Base-by-base conservation (phyloP, 768 basidiomycete genomes). In the Podaxis rugospora region DNA sequence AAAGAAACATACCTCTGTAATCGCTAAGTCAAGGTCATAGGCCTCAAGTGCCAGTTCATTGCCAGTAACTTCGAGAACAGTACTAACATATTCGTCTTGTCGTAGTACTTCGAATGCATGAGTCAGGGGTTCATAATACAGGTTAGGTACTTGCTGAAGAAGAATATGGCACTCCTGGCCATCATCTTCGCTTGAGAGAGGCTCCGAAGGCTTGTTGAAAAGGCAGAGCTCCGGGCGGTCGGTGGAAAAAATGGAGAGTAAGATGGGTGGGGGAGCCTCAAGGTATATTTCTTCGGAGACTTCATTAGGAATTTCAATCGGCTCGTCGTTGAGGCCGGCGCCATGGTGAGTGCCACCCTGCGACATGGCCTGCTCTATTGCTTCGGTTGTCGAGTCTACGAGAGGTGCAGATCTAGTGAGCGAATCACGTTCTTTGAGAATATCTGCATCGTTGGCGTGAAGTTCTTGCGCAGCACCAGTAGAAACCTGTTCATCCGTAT, bases 81-180 rank as follows among this genome's bases (percentile, higher is more conserved):
- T 71, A 51, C 76, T 73, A 32, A 90, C 67, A 57, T 75, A 69
- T 51, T 83, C 80, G 59, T 91, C 88, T 66, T 82, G 79, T 32
- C 89, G 87, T 46, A 93, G 73, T 59, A 86, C 87, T 58, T 87
- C 87, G 66, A 92, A 92, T 18, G 92, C 82, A 59, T 73, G 77
- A 46, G 80, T 82, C 50, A 93, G 68, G 28, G 90, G 85, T 69
- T 92, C 90, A 66, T 92, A 92, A 70, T 90, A 93, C 5, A 92
- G 75, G 3, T 84, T 88, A 2, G 90, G 89, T 16, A 75, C 79
- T 60, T 84, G 75, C 50, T 83, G 80, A 61, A 93, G 78, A 51
- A 92, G 73, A 5, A 90, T 68, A n/a, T 72, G 68, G 35, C 72
- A 36, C 21, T 59, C 63, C 52, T 69, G 59, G 4, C 44, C 23